Percentiles rank a stretch among this genome's conserved stretches.
Evolutionary conservation across 495 filamentous ascomycete species (phyloP).

Genomic region (Sphaerosporella brunnea): DNA sequence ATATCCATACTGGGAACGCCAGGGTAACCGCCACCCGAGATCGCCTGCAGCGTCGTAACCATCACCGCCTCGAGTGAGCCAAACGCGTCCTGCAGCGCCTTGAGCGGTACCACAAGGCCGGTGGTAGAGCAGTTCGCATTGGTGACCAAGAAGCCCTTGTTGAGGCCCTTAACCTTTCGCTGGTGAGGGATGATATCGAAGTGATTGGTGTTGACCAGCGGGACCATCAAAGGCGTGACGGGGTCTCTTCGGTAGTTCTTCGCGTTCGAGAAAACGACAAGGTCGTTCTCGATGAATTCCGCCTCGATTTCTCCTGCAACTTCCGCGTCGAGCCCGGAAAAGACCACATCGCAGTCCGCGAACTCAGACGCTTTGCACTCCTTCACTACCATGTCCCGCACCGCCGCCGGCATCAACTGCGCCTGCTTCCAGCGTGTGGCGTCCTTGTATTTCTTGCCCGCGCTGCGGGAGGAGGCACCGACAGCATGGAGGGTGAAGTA

Average conservation of each 20-base stretch:
- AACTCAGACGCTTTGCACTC: slow-evolving; percentile 61
- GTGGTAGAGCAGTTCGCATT: slow-evolving; percentile 88
- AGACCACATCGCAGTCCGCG: slow-evolving; percentile 70
- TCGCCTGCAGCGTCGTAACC: slow-evolving; percentile 75
- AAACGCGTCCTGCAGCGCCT: slow-evolving; percentile 59
- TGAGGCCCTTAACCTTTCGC: slow-evolving; percentile 42
- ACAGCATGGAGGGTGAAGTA: slow-evolving; percentile 57
- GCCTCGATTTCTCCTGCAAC: slow-evolving; percentile 69
- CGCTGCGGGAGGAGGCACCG: slow-evolving; percentile 61
- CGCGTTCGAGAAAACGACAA: slow-evolving; percentile 72
- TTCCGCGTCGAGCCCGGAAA: slow-evolving; percentile 70
- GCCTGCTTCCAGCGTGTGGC: slow-evolving; percentile 75
- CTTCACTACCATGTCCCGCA: slow-evolving; percentile 52
- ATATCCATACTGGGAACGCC: slow-evolving; percentile 58
- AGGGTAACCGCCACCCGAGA: slow-evolving; percentile 76
- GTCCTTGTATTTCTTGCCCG: slow-evolving; percentile 67
- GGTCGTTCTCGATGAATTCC: slow-evolving; percentile 59
- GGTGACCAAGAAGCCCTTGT: slow-evolving; percentile 69
- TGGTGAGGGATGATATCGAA: slow-evolving; percentile 63
- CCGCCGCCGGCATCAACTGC: slow-evolving; percentile 45
- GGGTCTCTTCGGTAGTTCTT: slow-evolving; percentile 78
- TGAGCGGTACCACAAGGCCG: slow-evolving; percentile 75
- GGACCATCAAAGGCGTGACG: slow-evolving; percentile 67
- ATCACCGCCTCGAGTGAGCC: slow-evolving; percentile 55
- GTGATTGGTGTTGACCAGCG: slow-evolving; percentile 67